Base-by-base conservation (phyloP, 2,329 filamentous ascomycete genomes). In the Phaeoacremonium minimum region DNA sequence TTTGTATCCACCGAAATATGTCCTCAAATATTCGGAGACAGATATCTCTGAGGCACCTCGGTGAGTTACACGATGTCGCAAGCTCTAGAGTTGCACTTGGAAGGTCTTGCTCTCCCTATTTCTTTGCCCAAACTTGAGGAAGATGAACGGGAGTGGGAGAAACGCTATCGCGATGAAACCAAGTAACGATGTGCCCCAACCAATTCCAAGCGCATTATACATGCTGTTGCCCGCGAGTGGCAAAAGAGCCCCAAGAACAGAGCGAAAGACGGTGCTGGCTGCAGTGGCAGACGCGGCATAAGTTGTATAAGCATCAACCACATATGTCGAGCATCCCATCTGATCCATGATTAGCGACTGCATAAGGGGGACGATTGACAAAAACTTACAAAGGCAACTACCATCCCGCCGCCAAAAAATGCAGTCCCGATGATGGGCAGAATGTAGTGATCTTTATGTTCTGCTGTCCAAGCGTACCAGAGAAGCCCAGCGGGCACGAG, bases 311-410 rank as follows among this genome's bases (percentile, higher is more conserved):
- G 70, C 65, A 37, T 82, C 77, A 12, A 80, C 70, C 4, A 81
- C 59, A 45, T 83, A 84, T 4, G 71, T 71, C 37, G 73, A 69
- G 14, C 73, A 57, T 0, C 64, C 62, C 64, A 78, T 72, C 17
- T 26, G 62, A 40, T 83, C 77, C 13, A 84, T 71, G 3, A 83
- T 65, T 46, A 84, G 84, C 4, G 76, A 78, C 34, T 79, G 73
- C 30, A 75, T 69, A 28, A 42, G 14, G 16, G 66, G 63, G 37
- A 70, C 71, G 3, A 58, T 51, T 5, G 61, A 55, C 18, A 66
- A 57, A 51, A 64, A 60, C 32, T 74, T 49, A 44, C 53, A 35
- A 65, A 66, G 2, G 61, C 51, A 4, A 58, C 37, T 7, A 66
- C 44, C 18, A 60, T 58, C 1, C 59, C 61, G 5, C 63, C 40